A percentile compares a stretch with the other conserved stretches of the same genome.
Evolutionary conservation across 345 rosid genomes (phyloP).

Genomic region (Heritiera fomes): DNA sequence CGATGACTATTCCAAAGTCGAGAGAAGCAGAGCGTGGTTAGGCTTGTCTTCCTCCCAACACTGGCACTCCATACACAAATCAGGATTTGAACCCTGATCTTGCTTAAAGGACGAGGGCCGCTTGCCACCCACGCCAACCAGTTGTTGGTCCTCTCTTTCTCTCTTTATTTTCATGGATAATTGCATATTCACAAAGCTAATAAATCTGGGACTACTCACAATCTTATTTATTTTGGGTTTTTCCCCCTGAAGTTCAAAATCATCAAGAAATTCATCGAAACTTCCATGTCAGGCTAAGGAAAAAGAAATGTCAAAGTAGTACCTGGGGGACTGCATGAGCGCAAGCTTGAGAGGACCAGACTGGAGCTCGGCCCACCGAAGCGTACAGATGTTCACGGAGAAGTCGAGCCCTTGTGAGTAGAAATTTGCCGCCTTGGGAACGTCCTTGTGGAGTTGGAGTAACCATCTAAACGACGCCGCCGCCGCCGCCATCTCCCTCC

Average conservation of each 20-base stretch:
- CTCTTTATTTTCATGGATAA: neutral
- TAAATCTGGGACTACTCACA: neutral
- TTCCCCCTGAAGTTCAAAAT: neutral
- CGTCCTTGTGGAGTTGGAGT: conserved; percentile 91
- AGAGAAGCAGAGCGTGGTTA: no score
- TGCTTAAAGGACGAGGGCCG: no score
- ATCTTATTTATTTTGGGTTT: neutral
- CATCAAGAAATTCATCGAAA: neutral
- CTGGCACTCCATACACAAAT: no score
- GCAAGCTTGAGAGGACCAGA: conserved; percentile 84
- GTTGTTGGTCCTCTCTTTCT: neutral
- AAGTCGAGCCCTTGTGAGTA: conserved; percentile 84
- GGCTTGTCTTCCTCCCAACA: no score
- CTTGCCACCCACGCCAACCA: no score
- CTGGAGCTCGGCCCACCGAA: conserved; percentile 93
- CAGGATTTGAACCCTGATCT: no score
- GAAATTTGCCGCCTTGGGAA: conserved; percentile 83
- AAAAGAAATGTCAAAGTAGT: neutral
- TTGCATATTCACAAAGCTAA: neutral
- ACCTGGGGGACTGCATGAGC: conserved; percentile 77
- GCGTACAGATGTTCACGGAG: conserved; percentile 75
- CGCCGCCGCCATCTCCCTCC: conserved; percentile 44
- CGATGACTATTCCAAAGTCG: no score
- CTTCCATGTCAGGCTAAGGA: neutral
- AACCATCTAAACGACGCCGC: conserved; percentile 81